Base-by-base conservation (phyloP, 129 eudicot species). In the Solidago caesia region DNA sequence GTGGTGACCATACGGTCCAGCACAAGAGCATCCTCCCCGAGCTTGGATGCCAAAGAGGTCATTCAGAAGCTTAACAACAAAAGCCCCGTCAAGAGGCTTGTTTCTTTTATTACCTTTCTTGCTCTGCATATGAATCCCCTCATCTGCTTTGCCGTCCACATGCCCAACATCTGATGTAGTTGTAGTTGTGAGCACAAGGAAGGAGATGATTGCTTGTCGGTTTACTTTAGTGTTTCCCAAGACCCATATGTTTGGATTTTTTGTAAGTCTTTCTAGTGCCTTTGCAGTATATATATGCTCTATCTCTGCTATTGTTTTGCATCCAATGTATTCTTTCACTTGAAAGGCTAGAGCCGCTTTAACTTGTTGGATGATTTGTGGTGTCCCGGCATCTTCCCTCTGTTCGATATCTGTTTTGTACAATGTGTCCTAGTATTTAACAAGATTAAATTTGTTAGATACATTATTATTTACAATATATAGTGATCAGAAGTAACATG, bases 11-110 rank as follows among this genome's bases (percentile, higher is more conserved):
- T 91, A 91, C 2, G 97, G 92, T 62, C 96, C 97, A 7, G 97
- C 97, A 79, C 97, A 91, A 29, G 97, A 87, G 62, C 97, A 91
- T 5, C 97, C 97, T 29, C 96, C 97, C 15, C 97, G 82, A 26
- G 97, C 87, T 76, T 91, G 97, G 59, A 91, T 86, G 39, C 97
- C 97, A 74, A 91, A 91, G 25, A 91, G 80, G 79, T 91, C 96
- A 79, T 87, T 91, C 5, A 91, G 81, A 7, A 91, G 87, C 78
- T 84, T 91, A 0, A 91, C 92, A 9, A 88, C 88, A 49, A 91
- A 91, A 70, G 89, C 79, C 6, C 97, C 96, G 64, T 86, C 88
- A 3, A 91, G 85, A 33, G 87, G 92, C 80, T 84, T 88, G 26
- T 64, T 87, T 43, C 68, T 83, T 39, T 52, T 70, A 14, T 53